A percentile compares a stretch with the other conserved stretches of the same genome.
These are phyloP conservation scores for Chaetomiaceae sp. DNA, from an alignment of 2,329 filamentous ascomycete species.

Conservation along the genomic window DNA sequence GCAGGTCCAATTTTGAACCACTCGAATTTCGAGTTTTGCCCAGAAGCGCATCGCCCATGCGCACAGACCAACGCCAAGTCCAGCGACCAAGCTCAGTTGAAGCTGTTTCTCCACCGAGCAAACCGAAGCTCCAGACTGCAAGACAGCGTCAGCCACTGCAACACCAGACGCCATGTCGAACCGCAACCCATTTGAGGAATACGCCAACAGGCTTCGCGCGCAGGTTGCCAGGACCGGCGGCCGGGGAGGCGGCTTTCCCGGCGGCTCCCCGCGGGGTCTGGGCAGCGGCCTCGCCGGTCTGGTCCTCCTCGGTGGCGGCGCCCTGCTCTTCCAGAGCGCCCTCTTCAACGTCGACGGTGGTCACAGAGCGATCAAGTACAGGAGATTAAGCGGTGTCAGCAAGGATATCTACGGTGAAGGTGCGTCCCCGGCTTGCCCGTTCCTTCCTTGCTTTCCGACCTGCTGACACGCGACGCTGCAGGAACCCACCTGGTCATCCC, in stretches of 20 bases:
- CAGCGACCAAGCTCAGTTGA: constrained; percentile 6
- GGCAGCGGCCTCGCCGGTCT: constrained; percentile 40
- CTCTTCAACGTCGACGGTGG: constrained; percentile 91
- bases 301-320: constrained; percentile 45
- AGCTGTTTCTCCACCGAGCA: constrained; percentile 20
- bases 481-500: constrained; percentile 91
- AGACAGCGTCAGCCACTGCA: constrained; percentile 10
- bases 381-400: constrained; percentile 83
- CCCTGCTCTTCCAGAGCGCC: constrained; percentile 53
- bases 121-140: constrained; percentile 15
- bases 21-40: too few relatives aligned
- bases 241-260: constrained; percentile 35
- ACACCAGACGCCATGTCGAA: constrained; percentile 31
- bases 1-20: too few relatives aligned
- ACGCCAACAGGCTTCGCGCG: constrained; percentile 47
- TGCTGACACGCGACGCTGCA: constrained; percentile 34
- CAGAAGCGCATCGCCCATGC: too few relatives aligned
- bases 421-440: constrained; percentile 35
- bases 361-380: constrained; percentile 98
- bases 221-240: constrained; percentile 40
- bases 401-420: constrained; percentile 97
- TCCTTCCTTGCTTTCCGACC: background rate
- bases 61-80: constrained; percentile 8
- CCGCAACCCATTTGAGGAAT: constrained; percentile 45
- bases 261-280: constrained; percentile 40